phyloP scores from a whole-genome alignment of 2,329 filamentous ascomycete genomes.

The Fusarium sp. region DNA sequence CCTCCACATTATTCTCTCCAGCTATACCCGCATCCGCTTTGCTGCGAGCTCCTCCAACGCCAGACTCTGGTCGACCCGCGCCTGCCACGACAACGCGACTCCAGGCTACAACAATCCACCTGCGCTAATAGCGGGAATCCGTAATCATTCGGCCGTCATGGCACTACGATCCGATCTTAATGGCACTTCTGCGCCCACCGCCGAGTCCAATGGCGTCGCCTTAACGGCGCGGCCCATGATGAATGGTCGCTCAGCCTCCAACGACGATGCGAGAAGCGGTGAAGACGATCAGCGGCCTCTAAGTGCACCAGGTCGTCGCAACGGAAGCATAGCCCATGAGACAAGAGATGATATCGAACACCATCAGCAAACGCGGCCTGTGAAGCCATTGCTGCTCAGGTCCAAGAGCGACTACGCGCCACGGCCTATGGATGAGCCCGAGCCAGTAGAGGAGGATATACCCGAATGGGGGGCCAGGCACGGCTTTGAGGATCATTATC shows the following conservation, averaged over 20 bases:
- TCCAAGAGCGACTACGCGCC: conserved; percentile 66
- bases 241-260: conserved; percentile 44
- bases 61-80: conserved; percentile 33
- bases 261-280: conserved; percentile 41
- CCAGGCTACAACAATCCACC: conserved; percentile 27
- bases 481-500: conserved; percentile 92
- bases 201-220: conserved; percentile 33
- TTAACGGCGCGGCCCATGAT: conserved; percentile 43
- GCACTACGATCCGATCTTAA: conserved; percentile 48
- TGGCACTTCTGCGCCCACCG: conserved; percentile 43
- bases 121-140: conserved; percentile 29
- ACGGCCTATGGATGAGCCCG: conserved; percentile 53
- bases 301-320: conserved; percentile 57
- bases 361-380: conserved; percentile 50
- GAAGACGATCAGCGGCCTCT: conserved; percentile 54
- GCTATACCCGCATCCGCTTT: conserved; percentile 29
- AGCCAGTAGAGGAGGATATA: conserved; percentile 57
- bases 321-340: conserved; percentile 43
- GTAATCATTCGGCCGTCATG: conserved; percentile 45
- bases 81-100: conserved; percentile 39
- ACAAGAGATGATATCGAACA: conserved; percentile 48
- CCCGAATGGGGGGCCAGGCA: conserved; percentile 73
- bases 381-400: conserved; percentile 62
- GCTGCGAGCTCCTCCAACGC: conserved; percentile 41
- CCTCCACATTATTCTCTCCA: conserved; percentile 37